Evolutionary conservation across 495 filamentous ascomycete species (phyloP).

Genomic region (Thermochaetoides thermophila): DNA sequence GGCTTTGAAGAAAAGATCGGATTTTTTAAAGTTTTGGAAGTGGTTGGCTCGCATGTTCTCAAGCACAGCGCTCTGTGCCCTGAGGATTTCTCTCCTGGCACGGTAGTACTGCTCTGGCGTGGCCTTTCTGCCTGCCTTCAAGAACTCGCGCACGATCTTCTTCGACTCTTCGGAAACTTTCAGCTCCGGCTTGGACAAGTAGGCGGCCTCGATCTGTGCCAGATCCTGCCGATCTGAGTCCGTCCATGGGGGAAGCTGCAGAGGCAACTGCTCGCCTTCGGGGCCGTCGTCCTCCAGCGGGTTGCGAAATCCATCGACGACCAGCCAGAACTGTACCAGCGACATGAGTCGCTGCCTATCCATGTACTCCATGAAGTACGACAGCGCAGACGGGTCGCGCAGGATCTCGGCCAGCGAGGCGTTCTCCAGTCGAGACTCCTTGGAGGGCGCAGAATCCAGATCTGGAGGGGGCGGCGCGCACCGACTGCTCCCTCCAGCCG

Average conservation of each 20-base stretch:
- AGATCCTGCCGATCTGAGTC: slow-evolving; percentile 77
- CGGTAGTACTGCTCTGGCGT: slow-evolving; percentile 67
- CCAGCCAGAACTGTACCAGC: slow-evolving; percentile 95
- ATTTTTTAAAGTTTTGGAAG: slow-evolving; percentile 76
- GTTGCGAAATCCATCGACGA: slow-evolving; percentile 93
- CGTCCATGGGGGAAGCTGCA: slow-evolving; percentile 56
- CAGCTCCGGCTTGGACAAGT: slow-evolving; percentile 68
- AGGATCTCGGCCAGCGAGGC: slow-evolving; percentile 68
- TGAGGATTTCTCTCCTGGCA: slow-evolving; percentile 67
- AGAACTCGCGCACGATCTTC: slow-evolving; percentile 55
- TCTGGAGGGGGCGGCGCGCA: slow-evolving; percentile 6
- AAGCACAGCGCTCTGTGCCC: slow-evolving; percentile 66
- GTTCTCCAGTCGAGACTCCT: slow-evolving; percentile 49
- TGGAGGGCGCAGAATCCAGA: slow-evolving; percentile 15
- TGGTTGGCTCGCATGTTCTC: slow-evolving; percentile 68
- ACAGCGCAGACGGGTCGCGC: slow-evolving; percentile 75
- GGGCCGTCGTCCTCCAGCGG: slow-evolving; percentile 78
- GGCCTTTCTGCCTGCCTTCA: slow-evolving; percentile 60
- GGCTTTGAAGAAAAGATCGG: slow-evolving; percentile 90
- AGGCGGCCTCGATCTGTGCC: slow-evolving; percentile 77
- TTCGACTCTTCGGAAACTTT: slow-evolving; percentile 57
- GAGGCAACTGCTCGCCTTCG: slow-evolving; percentile 47
- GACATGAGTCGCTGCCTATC: slow-evolving; percentile 77
- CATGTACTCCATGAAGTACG: slow-evolving; percentile 99
- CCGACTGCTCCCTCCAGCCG: slow-evolving; percentile 44